Percentiles rank a stretch among this genome's conserved stretches.
Conservation (phyloP, 257 asterid genomes). For the Sherardia arvensis region DNA sequence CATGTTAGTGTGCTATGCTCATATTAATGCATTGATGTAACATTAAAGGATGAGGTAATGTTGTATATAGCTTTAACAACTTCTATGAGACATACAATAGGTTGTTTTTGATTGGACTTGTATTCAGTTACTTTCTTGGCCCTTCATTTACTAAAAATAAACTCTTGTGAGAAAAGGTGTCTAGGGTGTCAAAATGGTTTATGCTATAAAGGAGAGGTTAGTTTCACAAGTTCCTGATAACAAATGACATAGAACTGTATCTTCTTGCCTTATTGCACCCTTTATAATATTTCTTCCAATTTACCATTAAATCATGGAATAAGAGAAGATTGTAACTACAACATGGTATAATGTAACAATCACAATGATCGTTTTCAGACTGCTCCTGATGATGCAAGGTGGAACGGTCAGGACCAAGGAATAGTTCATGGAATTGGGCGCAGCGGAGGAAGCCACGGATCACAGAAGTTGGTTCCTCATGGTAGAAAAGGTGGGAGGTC, state of each 20-base stretch:
- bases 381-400: slow-evolving; percentile 46
- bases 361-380: slow-evolving; percentile 21
- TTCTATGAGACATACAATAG: not conserved
- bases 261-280: not conserved
- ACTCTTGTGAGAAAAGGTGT: not conserved
- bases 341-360: not conserved
- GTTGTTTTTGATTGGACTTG: not conserved
- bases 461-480: slow-evolving; percentile 27
- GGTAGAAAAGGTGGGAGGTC: slow-evolving; percentile 53
- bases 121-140: not conserved
- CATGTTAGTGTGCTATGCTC: not conserved
- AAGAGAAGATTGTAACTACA: not conserved
- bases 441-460: slow-evolving; percentile 37
- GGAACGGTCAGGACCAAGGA: slow-evolving; percentile 52
- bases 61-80: not conserved
- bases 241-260: not conserved
- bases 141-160: not conserved
- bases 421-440: slow-evolving; percentile 33
- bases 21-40: not conserved
- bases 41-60: not conserved
- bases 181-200: not conserved
- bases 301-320: not conserved
- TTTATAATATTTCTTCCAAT: not conserved
- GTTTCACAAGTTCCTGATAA: not conserved
- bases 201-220: not conserved